Percentiles rank a stretch among this genome's conserved stretches.
Conservation (phyloP, 805 yeast genomes). For the Nakazawaea wickerhamii region DNA sequence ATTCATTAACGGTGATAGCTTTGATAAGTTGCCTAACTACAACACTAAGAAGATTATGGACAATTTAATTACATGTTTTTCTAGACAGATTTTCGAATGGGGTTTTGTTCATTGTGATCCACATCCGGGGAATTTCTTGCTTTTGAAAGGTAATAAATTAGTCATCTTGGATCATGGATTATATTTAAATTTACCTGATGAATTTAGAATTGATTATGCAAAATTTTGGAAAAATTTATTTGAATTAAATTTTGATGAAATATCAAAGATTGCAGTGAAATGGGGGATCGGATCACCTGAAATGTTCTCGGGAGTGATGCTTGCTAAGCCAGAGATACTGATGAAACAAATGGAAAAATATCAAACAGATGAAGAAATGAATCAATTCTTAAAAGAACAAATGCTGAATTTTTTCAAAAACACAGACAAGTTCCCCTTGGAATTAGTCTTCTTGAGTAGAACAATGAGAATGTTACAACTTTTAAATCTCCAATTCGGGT, state of each 20-base stretch:
- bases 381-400: slow-evolving; percentile 37
- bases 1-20: slow-evolving; percentile 69
- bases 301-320: slow-evolving; percentile 51
- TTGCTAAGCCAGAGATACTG: slow-evolving; percentile 40
- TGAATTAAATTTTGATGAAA: slow-evolving; percentile 41
- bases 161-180: slow-evolving; percentile 76
- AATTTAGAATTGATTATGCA: slow-evolving; percentile 52
- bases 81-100: slow-evolving; percentile 58
- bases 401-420: slow-evolving; percentile 55
- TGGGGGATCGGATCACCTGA: slow-evolving; percentile 75
- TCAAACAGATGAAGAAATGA: slow-evolving; percentile 34
- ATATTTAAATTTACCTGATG: slow-evolving; percentile 47
- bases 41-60: slow-evolving; percentile 39
- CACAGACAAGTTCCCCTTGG: slow-evolving; percentile 60
- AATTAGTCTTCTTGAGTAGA: slow-evolving; percentile 58
- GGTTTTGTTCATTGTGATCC: slow-evolving; percentile 73
- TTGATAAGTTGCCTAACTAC: slow-evolving; percentile 17
- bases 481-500: slow-evolving; percentile 56
- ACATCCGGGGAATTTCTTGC: slow-evolving; percentile 74
- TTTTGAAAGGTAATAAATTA: slow-evolving; percentile 43
- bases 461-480: slow-evolving; percentile 74
- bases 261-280: slow-evolving; percentile 39
- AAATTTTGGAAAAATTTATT: slow-evolving; percentile 60
- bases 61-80: slow-evolving; percentile 45
- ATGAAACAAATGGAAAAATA: slow-evolving; percentile 20